These are phyloP conservation scores for Talaromyces adpressus DNA, from an alignment of 495 filamentous ascomycete species.

Conservation along the genomic window DNA sequence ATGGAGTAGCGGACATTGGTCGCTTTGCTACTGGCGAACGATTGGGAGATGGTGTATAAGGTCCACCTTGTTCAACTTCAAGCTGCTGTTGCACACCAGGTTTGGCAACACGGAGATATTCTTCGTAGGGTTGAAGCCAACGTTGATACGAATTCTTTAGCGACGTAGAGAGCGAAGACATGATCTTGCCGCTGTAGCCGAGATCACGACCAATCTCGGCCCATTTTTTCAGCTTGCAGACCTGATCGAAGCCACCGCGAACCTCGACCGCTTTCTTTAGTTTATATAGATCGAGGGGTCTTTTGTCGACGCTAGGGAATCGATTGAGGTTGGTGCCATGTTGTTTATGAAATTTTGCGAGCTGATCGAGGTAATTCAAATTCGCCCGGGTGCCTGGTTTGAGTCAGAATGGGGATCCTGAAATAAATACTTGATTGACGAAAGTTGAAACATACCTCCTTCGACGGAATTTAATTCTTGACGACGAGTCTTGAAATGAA, in stretches of 20 bases:
- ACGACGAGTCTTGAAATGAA: slow-evolving; percentile 93
- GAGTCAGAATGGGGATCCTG: slow-evolving; percentile 28
- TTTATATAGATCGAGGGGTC: slow-evolving; percentile 90
- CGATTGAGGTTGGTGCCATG: slow-evolving; percentile 90
- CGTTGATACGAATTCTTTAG: slow-evolving; percentile 97
- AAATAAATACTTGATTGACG: slow-evolving; percentile 27
- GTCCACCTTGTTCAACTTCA: slow-evolving; percentile 88
- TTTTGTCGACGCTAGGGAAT: slow-evolving; percentile 95
- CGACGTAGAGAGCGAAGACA: slow-evolving; percentile 98
- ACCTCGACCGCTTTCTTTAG: slow-evolving; percentile 95
- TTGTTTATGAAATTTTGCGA: slow-evolving; percentile 95
- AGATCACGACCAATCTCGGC: slow-evolving; percentile 95
- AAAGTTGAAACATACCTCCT: slow-evolving; percentile 68
- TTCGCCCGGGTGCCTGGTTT: slow-evolving; percentile 82
- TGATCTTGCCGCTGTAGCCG: slow-evolving; percentile 98
- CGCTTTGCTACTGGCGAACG: slow-evolving; percentile 74
- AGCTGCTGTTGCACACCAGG: slow-evolving; percentile 95
- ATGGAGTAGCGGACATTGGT: slow-evolving; percentile 50
- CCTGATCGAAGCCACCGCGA: slow-evolving; percentile 86
- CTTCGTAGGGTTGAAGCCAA: slow-evolving; percentile 95
- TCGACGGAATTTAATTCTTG: slow-evolving; percentile 98
- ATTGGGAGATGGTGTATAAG: slow-evolving; percentile 85
- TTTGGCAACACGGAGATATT: slow-evolving; percentile 86
- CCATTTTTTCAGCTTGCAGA: slow-evolving; percentile 98
- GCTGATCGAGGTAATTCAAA: slow-evolving; percentile 90